Base-by-base conservation (phyloP, 495 filamentous ascomycete species). In the Mytilinidion resinicola region DNA sequence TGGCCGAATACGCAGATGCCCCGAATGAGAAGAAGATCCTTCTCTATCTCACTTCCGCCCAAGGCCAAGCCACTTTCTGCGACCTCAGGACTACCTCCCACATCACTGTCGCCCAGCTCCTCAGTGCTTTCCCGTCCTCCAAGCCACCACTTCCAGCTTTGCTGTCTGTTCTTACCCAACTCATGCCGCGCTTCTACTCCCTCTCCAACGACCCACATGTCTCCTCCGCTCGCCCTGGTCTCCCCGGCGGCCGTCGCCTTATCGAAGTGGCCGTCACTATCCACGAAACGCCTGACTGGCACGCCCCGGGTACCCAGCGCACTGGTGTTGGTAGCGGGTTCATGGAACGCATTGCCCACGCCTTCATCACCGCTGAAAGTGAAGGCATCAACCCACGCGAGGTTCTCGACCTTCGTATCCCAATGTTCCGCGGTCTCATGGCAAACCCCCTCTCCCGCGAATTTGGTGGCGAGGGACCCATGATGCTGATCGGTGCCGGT, bases 341-440 rank as follows among this genome's bases (percentile, higher is more conserved):
- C 74, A 84, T 98, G 60, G 90, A 96, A 70, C 81, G 86, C 6
- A 78, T 91, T 51, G 91, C 93, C 0, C 78, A 77, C 11, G 74
- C 76, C 56, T 84, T 87, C 62, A 78, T 90, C 64, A 77, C 81
- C 12, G 83, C 84, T 6, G 80, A 88, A 59, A 69, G 76, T 19
- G 67, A 72, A 7, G 86, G 85, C 17, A 57, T 65, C 15, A 52
- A 62, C 15, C 51, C 63, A 20, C 60, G 56, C n/a, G 33, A 15
- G 21, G 38, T 71, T 57, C 77, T 82, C 2, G 79, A 87, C 55
- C 62, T 96, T 36, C 81, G 88, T 52, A 74, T 96, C 20, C 95
- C 95, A 54, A 96, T 98, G 87, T 98, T 98, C 80, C 89, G 95
- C 64, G 93, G 93, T 3, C 78, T 98, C n/a, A 98, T 98, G 93